Evolutionary conservation across 129 eudicot genomes (phyloP).

Genomic region (Solidago caesia): DNA sequence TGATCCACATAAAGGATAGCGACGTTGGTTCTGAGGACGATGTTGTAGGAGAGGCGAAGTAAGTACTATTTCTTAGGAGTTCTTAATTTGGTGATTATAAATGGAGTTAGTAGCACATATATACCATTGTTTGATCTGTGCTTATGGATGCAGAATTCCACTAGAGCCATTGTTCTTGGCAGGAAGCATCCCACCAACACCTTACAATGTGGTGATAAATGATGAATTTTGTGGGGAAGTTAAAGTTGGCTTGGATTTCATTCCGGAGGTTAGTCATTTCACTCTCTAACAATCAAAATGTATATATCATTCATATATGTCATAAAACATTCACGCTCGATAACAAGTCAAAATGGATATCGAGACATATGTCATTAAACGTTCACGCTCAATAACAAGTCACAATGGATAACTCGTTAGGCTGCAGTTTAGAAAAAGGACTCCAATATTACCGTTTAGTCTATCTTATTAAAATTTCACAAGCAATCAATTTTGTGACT

Average conservation of each 20-base stretch:
- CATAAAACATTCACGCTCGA: background rate
- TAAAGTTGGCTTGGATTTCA: constrained; percentile 69
- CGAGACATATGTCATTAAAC: too few species aligned
- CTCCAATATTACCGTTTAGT: too few species aligned
- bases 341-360: background rate
- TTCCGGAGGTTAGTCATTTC: constrained; percentile 54
- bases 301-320: background rate
- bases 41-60: constrained; percentile 72
- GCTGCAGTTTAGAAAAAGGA: too few species aligned
- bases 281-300: background rate
- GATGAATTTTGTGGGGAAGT: constrained; percentile 67
- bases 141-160: constrained; percentile 51
- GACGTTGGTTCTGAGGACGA: constrained; percentile 59
- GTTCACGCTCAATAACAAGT: too few species aligned
- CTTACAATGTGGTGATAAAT: constrained; percentile 73
- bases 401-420: too few species aligned
- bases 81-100: constrained; percentile 2
- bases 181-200: constrained; percentile 56
- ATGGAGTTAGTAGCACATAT: background rate
- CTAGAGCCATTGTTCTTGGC: constrained; percentile 56
- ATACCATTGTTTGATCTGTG: background rate
- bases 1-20: constrained; percentile 63
- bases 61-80: constrained; percentile 1
- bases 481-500: too few species aligned
- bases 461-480: too few species aligned